Conservation (phyloP, 495 filamentous ascomycete genomes). For the Talaromyces wortmannii region DNA sequence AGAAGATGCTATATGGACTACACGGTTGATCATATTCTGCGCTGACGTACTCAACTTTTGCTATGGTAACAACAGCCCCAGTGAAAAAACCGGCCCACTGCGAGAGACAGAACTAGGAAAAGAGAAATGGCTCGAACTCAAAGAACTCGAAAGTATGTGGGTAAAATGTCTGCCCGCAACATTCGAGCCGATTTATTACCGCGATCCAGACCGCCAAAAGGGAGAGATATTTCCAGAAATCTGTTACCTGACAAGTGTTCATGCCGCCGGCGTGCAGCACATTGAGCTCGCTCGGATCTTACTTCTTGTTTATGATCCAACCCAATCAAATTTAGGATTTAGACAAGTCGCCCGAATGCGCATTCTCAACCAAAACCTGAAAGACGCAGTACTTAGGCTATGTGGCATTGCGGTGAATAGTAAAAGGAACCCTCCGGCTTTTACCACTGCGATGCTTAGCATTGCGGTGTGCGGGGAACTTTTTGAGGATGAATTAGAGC, state of each 20-base stretch:
- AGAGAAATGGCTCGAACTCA: too few species aligned
- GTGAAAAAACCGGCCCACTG: too few species aligned
- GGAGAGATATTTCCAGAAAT: slow-evolving; percentile 28
- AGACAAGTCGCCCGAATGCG: too few species aligned
- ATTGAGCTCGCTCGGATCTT: slow-evolving; percentile 30
- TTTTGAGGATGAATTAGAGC: slow-evolving; percentile 17
- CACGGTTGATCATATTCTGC: too few species aligned
- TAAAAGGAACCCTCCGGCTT: slow-evolving; percentile 16
- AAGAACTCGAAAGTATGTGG: not conserved
- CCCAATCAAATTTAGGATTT: slow-evolving; percentile 21
- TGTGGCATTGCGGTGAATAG: slow-evolving; percentile 24
- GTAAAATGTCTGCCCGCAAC: slow-evolving; percentile 6
- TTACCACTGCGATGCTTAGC: slow-evolving; percentile 17
- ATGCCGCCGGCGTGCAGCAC: slow-evolving; percentile 28
- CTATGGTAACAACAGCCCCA: too few species aligned
- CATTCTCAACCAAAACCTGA: not conserved
- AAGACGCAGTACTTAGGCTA: slow-evolving; percentile 17
- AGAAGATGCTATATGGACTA: too few species aligned
- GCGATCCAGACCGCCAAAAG: slow-evolving; percentile 10
- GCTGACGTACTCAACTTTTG: too few species aligned
- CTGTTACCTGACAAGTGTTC: slow-evolving; percentile 29
- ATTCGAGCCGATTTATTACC: slow-evolving; percentile 18
- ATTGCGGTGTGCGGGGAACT: slow-evolving; percentile 26
- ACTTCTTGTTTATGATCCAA: slow-evolving; percentile 33
- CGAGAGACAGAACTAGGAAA: too few species aligned